These are phyloP conservation scores for Simplicillium aogashimaense DNA, from an alignment of 2,329 filamentous ascomycete species.

Conservation along the genomic window DNA sequence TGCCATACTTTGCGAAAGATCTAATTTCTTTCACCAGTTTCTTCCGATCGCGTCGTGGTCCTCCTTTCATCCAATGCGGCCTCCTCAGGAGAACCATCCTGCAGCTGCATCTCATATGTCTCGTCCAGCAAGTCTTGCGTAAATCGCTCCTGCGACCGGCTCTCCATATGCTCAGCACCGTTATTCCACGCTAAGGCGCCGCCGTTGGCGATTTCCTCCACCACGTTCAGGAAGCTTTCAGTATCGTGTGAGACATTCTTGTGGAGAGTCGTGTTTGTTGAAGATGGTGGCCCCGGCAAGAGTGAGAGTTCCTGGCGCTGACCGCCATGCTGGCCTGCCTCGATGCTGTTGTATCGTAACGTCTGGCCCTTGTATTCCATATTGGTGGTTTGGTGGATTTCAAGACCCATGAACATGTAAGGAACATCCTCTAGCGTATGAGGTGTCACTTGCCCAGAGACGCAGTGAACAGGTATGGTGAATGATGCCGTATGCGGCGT, in stretches of 20 bases:
- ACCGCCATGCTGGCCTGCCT: conserved; percentile 40
- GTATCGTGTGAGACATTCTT: neutral
- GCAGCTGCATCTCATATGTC: too few relatives aligned
- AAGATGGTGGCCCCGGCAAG: conserved; percentile 15
- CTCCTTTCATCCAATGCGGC: neutral
- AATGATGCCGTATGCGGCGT: conserved; percentile 24
- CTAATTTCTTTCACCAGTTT: too few relatives aligned
- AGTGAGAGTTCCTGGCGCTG: conserved; percentile 40
- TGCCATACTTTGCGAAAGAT: too few relatives aligned
- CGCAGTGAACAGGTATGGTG: conserved; percentile 17
- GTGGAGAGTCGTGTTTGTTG: neutral
- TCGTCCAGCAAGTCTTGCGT: conserved; percentile 16
- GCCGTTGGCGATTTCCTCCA: conserved; percentile 18
- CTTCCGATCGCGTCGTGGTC: too few relatives aligned
- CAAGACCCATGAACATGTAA: conserved; percentile 38
- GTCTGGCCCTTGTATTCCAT: conserved; percentile 31
- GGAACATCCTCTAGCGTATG: conserved; percentile 11
- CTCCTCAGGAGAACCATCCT: conserved; percentile 1
- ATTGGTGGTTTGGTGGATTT: conserved; percentile 37
- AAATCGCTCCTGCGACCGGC: conserved; percentile 15
- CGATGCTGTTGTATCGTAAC: conserved; percentile 40
- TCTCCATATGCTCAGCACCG: conserved; percentile 16
- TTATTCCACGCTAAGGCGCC: conserved; percentile 24
- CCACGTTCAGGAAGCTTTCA: conserved; percentile 16
- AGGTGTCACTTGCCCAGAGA: conserved; percentile 3